phyloP scores from a whole-genome alignment of 2,329 filamentous ascomycete species.

The Exophiala mesophila region DNA sequence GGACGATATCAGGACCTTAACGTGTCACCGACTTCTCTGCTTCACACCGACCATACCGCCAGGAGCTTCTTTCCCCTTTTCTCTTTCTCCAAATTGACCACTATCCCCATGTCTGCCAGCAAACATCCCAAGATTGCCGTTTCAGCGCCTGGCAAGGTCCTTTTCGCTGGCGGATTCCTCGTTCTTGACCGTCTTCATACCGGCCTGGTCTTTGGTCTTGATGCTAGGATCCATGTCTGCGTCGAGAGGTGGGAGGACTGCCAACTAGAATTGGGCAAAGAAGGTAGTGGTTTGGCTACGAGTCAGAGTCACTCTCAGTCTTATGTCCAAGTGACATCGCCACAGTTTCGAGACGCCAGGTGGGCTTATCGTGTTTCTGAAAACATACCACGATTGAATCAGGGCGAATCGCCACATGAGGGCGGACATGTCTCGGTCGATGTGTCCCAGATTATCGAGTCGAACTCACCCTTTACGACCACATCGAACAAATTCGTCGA shows the following conservation, averaged over 20 bases:
- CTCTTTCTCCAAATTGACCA: too few relatives aligned
- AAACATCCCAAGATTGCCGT: too few relatives aligned
- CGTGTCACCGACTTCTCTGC: too few relatives aligned
- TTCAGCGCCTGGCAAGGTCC: conserved; percentile 92
- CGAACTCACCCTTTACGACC: conserved; percentile 5
- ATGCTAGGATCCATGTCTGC: conserved; percentile 59
- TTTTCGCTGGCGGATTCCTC: conserved; percentile 90
- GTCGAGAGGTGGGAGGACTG: conserved; percentile 41
- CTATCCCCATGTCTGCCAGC: too few relatives aligned
- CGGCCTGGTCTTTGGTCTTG: conserved; percentile 62
- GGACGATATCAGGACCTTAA: too few relatives aligned
- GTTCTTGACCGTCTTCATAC: conserved; percentile 85
- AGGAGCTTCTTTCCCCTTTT: too few relatives aligned
- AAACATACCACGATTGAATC: conserved; percentile 38
- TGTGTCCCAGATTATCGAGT: conserved; percentile 52
- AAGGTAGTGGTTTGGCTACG: too few relatives aligned
- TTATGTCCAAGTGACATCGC: conserved; percentile 74
- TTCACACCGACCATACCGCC: too few relatives aligned
- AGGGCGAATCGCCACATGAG: neutral
- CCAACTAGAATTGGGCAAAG: neutral
- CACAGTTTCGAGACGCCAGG: conserved; percentile 79
- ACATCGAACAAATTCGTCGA: conserved; percentile 79
- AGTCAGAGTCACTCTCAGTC: conserved; percentile 13
- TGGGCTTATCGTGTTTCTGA: conserved; percentile 83
- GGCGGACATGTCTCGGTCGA: conserved; percentile 74